Evolutionary conservation across 345 rosid species (phyloP).

Genomic region (Salix viminalis): DNA sequence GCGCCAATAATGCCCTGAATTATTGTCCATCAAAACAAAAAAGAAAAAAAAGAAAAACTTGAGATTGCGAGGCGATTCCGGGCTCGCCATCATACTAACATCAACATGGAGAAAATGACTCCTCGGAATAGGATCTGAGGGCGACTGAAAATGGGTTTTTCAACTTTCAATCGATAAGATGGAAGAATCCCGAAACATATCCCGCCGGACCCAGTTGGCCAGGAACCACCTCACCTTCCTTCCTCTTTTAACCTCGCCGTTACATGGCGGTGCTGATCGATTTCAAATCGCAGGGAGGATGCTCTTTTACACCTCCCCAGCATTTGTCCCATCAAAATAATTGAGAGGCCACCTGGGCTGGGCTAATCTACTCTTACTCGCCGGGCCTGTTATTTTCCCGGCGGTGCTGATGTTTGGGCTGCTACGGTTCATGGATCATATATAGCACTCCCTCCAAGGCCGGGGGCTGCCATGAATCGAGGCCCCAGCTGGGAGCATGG

Average conservation of each 20-base stretch:
- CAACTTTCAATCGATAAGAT: conserved; percentile 9
- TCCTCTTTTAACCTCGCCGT: conserved; percentile 8
- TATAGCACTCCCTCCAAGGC: too few species aligned
- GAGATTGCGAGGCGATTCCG: too few species aligned
- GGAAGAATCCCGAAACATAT: conserved; percentile 9
- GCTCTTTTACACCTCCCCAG: neutral
- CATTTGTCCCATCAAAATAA: too few species aligned
- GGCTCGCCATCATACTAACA: too few species aligned
- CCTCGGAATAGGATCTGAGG: neutral
- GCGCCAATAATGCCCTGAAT: too few species aligned
- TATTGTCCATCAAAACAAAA: neutral
- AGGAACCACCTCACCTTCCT: conserved; percentile 8
- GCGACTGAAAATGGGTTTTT: conserved; percentile 2
- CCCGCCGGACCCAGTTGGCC: conserved; percentile 6
- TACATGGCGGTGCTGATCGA: conserved; percentile 15
- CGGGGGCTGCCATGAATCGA: too few species aligned
- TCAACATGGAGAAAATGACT: neutral
- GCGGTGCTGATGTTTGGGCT: too few species aligned
- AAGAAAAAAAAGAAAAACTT: neutral
- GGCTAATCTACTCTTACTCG: too few species aligned
- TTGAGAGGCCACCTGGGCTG: too few species aligned
- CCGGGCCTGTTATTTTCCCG: too few species aligned
- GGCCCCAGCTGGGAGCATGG: too few species aligned
- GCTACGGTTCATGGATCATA: too few species aligned
- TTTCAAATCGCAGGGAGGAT: neutral